Percentiles rank a stretch among this genome's conserved stretches.
Conservation (phyloP, 768 basidiomycete genomes). For the Polyporus arcularius region DNA sequence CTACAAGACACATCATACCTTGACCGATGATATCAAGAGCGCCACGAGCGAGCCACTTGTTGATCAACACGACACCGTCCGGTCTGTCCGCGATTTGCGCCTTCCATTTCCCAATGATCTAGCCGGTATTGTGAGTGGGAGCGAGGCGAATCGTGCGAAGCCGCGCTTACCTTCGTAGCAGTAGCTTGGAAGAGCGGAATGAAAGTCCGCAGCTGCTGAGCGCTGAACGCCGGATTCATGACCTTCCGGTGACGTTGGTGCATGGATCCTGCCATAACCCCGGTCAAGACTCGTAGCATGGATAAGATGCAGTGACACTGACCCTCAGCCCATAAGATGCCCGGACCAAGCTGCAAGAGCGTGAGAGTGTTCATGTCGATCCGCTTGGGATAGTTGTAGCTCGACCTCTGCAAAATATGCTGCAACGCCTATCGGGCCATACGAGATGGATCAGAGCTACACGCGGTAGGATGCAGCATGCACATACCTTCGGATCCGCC, state of each 20-base stretch:
- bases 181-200: constrained; percentile 20
- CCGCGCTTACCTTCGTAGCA: constrained; percentile 13
- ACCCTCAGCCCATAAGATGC: constrained; percentile 8
- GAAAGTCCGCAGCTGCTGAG: constrained; percentile 20
- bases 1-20: not conserved
- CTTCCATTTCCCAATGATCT: not conserved
- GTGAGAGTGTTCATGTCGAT: constrained; percentile 1
- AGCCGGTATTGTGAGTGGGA: not conserved
- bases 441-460: not conserved
- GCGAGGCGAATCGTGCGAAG: not conserved
- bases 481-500: constrained; percentile 10
- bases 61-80: constrained; percentile 14
- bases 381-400: constrained; percentile 26
- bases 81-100: constrained; percentile 21
- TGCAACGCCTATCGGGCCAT: constrained; percentile 20
- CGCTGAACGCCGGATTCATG: constrained; percentile 21
- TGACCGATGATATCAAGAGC: constrained; percentile 27
- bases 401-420: constrained; percentile 27
- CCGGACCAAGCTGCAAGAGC: constrained; percentile 2
- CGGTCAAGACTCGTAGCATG: not conserved
- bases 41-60: constrained; percentile 20
- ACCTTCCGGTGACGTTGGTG: constrained; percentile 24
- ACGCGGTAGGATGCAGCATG: not conserved
- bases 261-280: constrained; percentile 3
- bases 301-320: not conserved